Conservation (phyloP, 805 yeast genomes). For the Lipomyces anomalus region DNA sequence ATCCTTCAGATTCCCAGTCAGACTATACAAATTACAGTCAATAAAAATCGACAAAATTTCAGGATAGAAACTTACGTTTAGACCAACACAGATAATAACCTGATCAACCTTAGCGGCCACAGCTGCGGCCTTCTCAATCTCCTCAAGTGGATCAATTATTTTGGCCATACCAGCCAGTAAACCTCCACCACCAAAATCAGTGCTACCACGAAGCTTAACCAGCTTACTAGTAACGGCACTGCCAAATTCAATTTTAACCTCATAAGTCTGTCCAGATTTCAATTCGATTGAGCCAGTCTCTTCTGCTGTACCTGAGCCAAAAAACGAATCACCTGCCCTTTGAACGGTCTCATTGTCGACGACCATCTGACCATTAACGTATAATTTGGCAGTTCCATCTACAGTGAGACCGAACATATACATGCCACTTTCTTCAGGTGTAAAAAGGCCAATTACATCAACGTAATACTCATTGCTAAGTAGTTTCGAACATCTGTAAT, state of each 20-base stretch:
- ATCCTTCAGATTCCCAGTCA: conserved; percentile 61
- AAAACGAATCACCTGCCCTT: conserved; percentile 45
- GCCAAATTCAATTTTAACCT: conserved; percentile 47
- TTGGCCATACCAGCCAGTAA: conserved; percentile 2
- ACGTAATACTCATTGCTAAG: conserved; percentile 35
- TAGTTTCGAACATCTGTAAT: conserved; percentile 7
- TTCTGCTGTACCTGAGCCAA: conserved; percentile 52
- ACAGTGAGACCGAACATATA: conserved; percentile 50
- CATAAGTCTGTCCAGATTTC: conserved; percentile 43
- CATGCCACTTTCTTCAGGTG: conserved; percentile 44
- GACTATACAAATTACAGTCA: too few relatives aligned
- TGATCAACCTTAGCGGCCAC: conserved; percentile 49
- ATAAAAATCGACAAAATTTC: too few relatives aligned
- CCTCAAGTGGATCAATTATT: conserved; percentile 4
- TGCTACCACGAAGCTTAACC: not conserved
- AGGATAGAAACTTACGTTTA: too few relatives aligned
- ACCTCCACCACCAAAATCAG: conserved; percentile 5
- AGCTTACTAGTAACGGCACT: conserved; percentile 40
- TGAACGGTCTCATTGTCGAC: conserved; percentile 55
- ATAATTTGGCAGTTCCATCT: conserved; percentile 52
- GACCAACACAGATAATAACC: conserved; percentile 48
- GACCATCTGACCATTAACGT: conserved; percentile 46
- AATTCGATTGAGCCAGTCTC: conserved; percentile 38
- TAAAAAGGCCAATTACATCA: conserved; percentile 41
- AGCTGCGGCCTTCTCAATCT: conserved; percentile 38